phyloP scores from a whole-genome alignment of 306 rosid genomes.

The Albizia julibrissin region DNA sequence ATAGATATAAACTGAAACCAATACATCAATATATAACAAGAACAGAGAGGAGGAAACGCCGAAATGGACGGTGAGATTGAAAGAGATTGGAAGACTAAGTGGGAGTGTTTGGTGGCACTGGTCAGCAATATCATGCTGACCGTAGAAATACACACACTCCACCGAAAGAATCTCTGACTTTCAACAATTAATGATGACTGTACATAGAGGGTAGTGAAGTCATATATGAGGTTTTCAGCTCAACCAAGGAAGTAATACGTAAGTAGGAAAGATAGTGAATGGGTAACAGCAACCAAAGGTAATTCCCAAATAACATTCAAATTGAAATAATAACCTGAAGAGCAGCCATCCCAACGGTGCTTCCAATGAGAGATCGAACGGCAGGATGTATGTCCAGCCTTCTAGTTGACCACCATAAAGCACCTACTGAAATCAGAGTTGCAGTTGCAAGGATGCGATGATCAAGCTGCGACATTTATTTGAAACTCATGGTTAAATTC shows the following conservation, averaged over 20 bases:
- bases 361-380: constrained; percentile 64
- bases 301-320: neutral
- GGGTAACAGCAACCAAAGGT: neutral
- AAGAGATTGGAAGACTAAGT: too few relatives aligned
- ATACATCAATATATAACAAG: too few relatives aligned
- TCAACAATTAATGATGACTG: too few relatives aligned
- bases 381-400: constrained; percentile 82
- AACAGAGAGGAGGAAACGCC: too few relatives aligned
- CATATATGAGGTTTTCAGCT: neutral
- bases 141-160: too few relatives aligned
- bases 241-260: neutral
- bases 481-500: constrained; percentile 2
- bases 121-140: too few relatives aligned
- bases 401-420: constrained; percentile 79
- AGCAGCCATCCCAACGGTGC: constrained; percentile 69
- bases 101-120: too few relatives aligned
- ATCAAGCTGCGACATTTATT: constrained; percentile 59
- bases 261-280: too few relatives aligned
- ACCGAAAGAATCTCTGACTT: too few relatives aligned
- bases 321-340: constrained; percentile 64
- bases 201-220: too few relatives aligned
- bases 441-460: constrained; percentile 85
- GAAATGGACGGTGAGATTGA: too few relatives aligned
- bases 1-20: too few relatives aligned
- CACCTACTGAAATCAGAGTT: constrained; percentile 58